phyloP scores from a whole-genome alignment of 192 early-diverging fungal species.

The Entomortierella chlamydospora region DNA sequence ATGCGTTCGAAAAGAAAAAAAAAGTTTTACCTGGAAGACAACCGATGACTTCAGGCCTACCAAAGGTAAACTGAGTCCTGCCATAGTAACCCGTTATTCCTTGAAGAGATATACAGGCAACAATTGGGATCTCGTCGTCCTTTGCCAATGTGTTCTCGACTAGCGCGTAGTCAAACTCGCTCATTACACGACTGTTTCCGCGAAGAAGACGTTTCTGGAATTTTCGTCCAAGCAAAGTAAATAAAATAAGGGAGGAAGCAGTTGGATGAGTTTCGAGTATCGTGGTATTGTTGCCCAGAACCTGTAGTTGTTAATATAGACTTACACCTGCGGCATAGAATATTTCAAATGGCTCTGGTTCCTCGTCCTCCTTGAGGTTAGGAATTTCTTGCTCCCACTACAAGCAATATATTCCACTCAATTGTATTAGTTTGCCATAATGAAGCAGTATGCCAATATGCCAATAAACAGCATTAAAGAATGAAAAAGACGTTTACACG shows the following conservation, averaged over 20 bases:
- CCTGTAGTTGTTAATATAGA: no score
- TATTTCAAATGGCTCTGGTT: constrained; percentile 5
- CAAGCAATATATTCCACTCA: no score
- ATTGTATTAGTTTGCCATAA: background rate
- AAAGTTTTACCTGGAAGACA: constrained; percentile 23
- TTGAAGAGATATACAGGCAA: constrained; percentile 23
- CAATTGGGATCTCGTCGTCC: constrained; percentile 35
- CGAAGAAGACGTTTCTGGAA: constrained; percentile 21
- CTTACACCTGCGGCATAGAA: constrained; percentile 10
- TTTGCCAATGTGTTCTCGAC: constrained; percentile 36
- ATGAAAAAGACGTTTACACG: constrained; percentile 1
- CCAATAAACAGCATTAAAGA: background rate
- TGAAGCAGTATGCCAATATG: background rate
- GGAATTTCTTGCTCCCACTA: constrained; percentile 14
- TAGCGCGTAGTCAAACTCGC: constrained; percentile 27
- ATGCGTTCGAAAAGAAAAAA: constrained; percentile 1
- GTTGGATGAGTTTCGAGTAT: no score
- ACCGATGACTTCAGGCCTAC: constrained; percentile 22
- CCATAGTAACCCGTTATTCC: constrained; percentile 24
- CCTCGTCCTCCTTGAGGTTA: constrained; percentile 1
- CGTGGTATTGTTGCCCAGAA: no score
- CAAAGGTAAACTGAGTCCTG: constrained; percentile 4
- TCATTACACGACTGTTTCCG: constrained; percentile 20
- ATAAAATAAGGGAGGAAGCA: no score
- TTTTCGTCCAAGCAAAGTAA: background rate